Percentiles rank a stretch among this genome's conserved stretches.
Evolutionary conservation across 2,329 filamentous ascomycete species (phyloP).

Genomic region (Aspergillus proliferans): DNA sequence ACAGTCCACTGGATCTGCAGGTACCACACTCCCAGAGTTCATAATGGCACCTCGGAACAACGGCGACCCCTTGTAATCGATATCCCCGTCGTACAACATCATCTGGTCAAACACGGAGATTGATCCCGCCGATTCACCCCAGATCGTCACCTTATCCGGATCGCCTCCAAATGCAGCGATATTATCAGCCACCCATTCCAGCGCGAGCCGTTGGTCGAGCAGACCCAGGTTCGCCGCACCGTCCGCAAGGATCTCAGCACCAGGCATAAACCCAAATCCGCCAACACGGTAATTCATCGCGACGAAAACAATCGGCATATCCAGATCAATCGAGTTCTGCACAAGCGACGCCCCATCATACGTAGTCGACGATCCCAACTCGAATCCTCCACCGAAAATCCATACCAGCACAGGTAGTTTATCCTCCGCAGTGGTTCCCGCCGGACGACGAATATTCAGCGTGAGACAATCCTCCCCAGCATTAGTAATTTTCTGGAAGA

Average conservation of each 20-base stretch:
- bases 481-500: conserved; percentile 52
- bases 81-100: conserved; percentile 65
- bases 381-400: conserved; percentile 60
- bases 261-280: conserved; percentile 68
- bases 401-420: conserved; percentile 64
- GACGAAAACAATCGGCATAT: conserved; percentile 66
- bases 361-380: conserved; percentile 41
- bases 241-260: conserved; percentile 60
- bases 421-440: conserved; percentile 47
- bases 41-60: conserved; percentile 75
- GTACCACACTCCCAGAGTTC: conserved; percentile 62
- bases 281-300: conserved; percentile 71
- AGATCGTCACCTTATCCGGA: conserved; percentile 70
- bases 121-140: conserved; percentile 65
- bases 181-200: conserved; percentile 73
- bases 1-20: conserved; percentile 58
- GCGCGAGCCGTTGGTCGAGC: conserved; percentile 63
- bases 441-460: conserved; percentile 55
- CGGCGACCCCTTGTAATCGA: conserved; percentile 65
- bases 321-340: conserved; percentile 36
- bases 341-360: conserved; percentile 33
- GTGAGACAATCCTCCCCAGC: conserved; percentile 60
- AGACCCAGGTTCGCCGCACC: conserved; percentile 66
- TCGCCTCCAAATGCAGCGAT: conserved; percentile 74
- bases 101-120: conserved; percentile 75